These are phyloP conservation scores for Barnettozyma sp. DNA, from an alignment of 805 yeast genomes.

Conservation along the genomic window DNA sequence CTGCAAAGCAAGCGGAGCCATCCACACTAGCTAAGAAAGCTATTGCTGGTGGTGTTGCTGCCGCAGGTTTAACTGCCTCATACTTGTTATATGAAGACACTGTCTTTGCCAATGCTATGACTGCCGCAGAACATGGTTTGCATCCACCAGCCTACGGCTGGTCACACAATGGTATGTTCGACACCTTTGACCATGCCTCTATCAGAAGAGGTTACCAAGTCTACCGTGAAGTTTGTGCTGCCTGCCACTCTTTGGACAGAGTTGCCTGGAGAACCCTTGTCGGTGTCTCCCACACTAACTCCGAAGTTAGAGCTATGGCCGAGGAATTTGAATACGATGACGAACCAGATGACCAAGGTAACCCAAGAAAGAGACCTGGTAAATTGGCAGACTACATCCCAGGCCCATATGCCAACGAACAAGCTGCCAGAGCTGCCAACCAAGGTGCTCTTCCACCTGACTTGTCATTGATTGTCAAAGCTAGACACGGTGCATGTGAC, in stretches of 20 bases:
- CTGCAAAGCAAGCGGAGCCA: constrained; percentile 32
- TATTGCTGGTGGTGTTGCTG: constrained; percentile 58
- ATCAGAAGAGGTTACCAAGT: constrained; percentile 99
- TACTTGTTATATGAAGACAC: constrained; percentile 78
- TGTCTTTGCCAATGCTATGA: constrained; percentile 89
- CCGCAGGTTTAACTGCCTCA: constrained; percentile 74
- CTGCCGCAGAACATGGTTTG: constrained; percentile 98
- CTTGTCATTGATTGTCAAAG: constrained; percentile 93
- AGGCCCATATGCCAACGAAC: constrained; percentile 94
- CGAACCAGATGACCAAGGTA: constrained; percentile 98
- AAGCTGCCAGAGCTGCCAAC: constrained; percentile 99
- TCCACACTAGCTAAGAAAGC: constrained; percentile 36
- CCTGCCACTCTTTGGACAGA: constrained; percentile 95
- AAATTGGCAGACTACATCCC: constrained; percentile 94
- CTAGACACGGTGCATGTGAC: constrained; percentile 97
- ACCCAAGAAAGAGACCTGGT: constrained; percentile 97
- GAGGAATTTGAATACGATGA: constrained; percentile 97
- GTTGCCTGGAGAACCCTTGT: constrained; percentile 98
- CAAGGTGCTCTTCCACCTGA: constrained; percentile 99
- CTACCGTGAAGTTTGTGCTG: constrained; percentile 97
- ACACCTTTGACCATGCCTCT: constrained; percentile 87
- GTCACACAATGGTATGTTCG: constrained; percentile 91
- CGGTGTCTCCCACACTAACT: constrained; percentile 89
- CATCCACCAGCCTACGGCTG: constrained; percentile 91
- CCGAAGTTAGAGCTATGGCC: constrained; percentile 88